Conservation (phyloP, 345 rosid species). For the Salix koriyanagi region DNA sequence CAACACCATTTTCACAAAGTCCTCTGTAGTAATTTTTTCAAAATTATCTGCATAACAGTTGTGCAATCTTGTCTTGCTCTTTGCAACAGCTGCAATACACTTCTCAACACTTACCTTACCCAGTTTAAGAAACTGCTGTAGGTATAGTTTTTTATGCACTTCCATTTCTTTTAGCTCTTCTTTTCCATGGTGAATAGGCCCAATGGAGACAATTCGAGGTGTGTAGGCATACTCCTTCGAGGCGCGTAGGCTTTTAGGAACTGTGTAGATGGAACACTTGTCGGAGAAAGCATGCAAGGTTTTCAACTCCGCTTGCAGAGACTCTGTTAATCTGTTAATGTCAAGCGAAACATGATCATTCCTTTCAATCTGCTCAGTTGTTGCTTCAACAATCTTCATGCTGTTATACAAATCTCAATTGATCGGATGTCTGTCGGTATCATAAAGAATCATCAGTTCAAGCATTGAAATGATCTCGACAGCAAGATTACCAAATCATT, state of each 20-base stretch:
- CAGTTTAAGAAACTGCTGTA: neutral
- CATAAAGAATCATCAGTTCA: no score
- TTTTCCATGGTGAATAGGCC: conserved; percentile 16
- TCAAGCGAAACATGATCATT: neutral
- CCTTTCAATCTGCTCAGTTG: neutral
- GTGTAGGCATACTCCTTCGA: conserved; percentile 6
- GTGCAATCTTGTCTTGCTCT: neutral
- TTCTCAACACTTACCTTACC: neutral
- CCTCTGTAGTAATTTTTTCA: neutral
- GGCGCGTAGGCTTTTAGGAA: conserved; percentile 12
- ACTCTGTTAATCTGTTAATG: neutral
- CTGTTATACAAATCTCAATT: no score
- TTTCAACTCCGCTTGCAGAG: neutral
- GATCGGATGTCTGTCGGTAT: no score
- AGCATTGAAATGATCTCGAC: no score
- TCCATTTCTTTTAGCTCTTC: conserved; percentile 7
- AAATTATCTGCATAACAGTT: conserved; percentile 1
- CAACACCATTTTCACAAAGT: conserved; percentile 3
- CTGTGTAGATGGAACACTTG: conserved; percentile 12
- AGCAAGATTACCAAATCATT: no score
- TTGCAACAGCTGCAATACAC: neutral
- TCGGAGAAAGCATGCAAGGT: neutral
- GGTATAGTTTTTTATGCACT: conserved; percentile 7
- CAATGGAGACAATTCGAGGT: conserved; percentile 7
- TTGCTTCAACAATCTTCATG: no score